Conservation (phyloP, 2,329 filamentous ascomycete genomes). For the Fusarium liriodendri region DNA sequence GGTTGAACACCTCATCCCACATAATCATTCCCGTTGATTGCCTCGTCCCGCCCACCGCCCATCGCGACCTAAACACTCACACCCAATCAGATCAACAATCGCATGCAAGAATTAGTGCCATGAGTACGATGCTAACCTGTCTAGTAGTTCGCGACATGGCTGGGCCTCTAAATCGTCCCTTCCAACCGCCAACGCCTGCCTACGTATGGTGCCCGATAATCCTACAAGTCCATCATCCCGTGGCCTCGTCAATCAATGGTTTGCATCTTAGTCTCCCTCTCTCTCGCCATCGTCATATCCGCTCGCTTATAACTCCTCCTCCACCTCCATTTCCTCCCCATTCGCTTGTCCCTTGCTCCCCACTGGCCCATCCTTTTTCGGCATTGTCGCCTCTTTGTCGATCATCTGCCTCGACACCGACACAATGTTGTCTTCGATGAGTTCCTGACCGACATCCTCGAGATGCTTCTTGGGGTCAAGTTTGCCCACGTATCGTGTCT, state of each 20-base stretch:
- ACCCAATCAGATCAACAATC: neutral
- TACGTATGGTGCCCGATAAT: slow-evolving; percentile 36
- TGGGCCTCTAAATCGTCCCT: slow-evolving; percentile 43
- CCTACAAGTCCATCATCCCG: slow-evolving; percentile 45
- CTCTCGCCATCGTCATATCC: neutral
- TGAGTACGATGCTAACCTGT: slow-evolving; percentile 38
- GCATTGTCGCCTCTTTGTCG: slow-evolving; percentile 96
- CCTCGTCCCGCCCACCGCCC: neutral
- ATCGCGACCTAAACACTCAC: neutral
- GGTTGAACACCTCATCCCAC: slow-evolving; percentile 7
- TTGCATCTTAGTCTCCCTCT: neutral
- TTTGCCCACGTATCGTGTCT: slow-evolving; percentile 99
- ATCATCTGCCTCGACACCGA: slow-evolving; percentile 99
- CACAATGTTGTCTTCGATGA: slow-evolving; percentile 99
- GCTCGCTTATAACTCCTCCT: slow-evolving; percentile 63
- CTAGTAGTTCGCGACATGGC: slow-evolving; percentile 41
- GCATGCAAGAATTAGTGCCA: slow-evolving; percentile 34
- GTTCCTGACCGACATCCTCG: slow-evolving; percentile 93
- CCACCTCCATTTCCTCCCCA: slow-evolving; percentile 76
- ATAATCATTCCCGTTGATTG: neutral
- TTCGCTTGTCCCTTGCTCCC: slow-evolving; percentile 62
- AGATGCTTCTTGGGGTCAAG: slow-evolving; percentile 99
- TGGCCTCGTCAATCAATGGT: slow-evolving; percentile 29
- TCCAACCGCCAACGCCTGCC: slow-evolving; percentile 46
- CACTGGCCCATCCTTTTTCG: slow-evolving; percentile 70